Evolutionary conservation across 495 filamentous ascomycete species (phyloP).

Genomic region (Aspergillus conjunctus): DNA sequence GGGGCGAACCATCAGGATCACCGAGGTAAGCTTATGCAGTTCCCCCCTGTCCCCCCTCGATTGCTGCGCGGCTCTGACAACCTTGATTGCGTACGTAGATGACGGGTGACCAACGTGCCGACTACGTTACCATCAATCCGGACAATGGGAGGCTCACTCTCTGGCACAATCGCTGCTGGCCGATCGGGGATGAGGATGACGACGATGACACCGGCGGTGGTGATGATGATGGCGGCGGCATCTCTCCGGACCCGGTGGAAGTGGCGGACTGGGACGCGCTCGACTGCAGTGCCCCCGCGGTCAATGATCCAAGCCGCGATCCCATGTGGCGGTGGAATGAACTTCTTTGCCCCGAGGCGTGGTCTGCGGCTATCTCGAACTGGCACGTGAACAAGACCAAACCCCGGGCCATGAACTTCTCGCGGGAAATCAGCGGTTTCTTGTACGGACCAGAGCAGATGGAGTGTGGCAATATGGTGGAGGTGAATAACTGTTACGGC

Average conservation of each 20-base stretch:
- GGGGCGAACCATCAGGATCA: conserved; percentile 2
- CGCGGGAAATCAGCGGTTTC: background rate
- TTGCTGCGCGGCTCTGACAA: too few relatives aligned
- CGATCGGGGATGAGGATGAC: background rate
- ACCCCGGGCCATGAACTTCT: background rate
- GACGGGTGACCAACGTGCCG: too few relatives aligned
- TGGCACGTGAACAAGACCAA: too few relatives aligned
- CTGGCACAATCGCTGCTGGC: background rate
- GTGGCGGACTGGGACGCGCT: background rate
- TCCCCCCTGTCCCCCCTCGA: too few relatives aligned
- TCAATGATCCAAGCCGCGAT: background rate
- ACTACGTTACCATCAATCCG: too few relatives aligned
- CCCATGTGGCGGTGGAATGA: background rate
- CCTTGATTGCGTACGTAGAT: too few relatives aligned
- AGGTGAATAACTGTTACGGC: background rate
- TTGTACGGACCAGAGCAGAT: background rate
- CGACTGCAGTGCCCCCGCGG: background rate
- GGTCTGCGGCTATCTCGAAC: background rate
- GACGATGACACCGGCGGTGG: background rate
- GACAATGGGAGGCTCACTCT: too few relatives aligned
- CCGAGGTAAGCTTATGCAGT: too few relatives aligned
- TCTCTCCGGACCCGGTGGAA: background rate
- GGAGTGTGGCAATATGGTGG: background rate
- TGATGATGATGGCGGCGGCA: too few relatives aligned
- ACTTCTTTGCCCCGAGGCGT: background rate